phyloP scores from a whole-genome alignment of 2,329 filamentous ascomycete genomes.

The Ascomycota sp. region DNA sequence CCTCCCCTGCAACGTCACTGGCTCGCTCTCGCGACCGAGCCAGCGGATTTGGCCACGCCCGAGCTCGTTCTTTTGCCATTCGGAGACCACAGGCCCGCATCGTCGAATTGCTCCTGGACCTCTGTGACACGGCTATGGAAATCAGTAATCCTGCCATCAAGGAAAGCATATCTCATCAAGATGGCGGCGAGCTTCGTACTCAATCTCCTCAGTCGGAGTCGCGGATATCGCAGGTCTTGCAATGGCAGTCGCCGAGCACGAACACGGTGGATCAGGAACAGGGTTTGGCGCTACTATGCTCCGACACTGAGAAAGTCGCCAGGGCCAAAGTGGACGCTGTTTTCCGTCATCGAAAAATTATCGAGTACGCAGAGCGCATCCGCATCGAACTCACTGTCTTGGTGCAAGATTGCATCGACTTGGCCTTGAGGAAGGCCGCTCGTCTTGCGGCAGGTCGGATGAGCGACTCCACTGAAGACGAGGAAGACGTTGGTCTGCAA shows the following conservation, averaged over 20 bases:
- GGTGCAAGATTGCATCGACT: slow-evolving; percentile 89
- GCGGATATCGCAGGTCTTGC: slow-evolving; percentile 77
- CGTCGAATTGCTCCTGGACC: slow-evolving; percentile 80
- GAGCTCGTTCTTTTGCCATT: slow-evolving; percentile 77
- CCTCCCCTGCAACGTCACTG: slow-evolving; percentile 51
- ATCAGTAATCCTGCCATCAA: slow-evolving; percentile 90
- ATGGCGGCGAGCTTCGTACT: slow-evolving; percentile 62
- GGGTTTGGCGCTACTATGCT: slow-evolving; percentile 67
- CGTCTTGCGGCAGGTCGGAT: slow-evolving; percentile 70
- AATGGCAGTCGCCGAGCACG: slow-evolving; percentile 89
- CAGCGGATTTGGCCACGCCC: slow-evolving; percentile 56
- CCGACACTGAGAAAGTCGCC: slow-evolving; percentile 71
- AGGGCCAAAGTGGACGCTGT: slow-evolving; percentile 85
- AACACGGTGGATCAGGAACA: slow-evolving; percentile 88
- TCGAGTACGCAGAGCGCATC: slow-evolving; percentile 92
- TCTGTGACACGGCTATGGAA: slow-evolving; percentile 89
- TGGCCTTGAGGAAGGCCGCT: slow-evolving; percentile 74
- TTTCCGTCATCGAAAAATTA: slow-evolving; percentile 72
- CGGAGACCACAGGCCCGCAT: slow-evolving; percentile 79
- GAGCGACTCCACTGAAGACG: slow-evolving; percentile 52
- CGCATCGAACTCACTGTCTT: slow-evolving; percentile 81
- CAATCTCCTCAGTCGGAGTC: slow-evolving; percentile 94
- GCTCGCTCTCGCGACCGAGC: slow-evolving; percentile 54
- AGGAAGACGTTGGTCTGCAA: slow-evolving; percentile 22
- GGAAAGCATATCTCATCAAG: slow-evolving; percentile 43